phyloP scores from a whole-genome alignment of 352 stramenopile species.

The Phytopythium helicoides region DNA sequence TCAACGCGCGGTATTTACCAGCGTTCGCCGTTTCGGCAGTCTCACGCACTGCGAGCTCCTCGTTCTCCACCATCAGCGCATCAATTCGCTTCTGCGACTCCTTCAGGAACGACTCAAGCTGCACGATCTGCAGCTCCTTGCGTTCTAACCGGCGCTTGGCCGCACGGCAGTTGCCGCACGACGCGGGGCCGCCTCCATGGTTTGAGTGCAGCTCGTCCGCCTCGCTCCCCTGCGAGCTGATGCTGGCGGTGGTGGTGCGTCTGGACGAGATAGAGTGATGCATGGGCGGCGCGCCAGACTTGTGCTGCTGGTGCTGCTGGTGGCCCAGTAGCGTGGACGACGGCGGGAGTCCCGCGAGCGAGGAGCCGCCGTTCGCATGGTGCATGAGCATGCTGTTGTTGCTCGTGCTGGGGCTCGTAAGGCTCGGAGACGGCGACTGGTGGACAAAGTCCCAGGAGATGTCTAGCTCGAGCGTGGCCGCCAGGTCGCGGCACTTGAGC shows the following conservation, averaged over 20 bases:
- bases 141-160: constrained; percentile 62
- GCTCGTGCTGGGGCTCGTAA: background rate
- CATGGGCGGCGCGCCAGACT: constrained; percentile 13
- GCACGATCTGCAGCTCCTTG: constrained; percentile 71
- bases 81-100: constrained; percentile 79
- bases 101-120: constrained; percentile 77
- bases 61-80: constrained; percentile 54
- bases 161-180: constrained; percentile 48
- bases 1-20: constrained; percentile 48
- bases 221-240: constrained; percentile 62
- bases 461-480: constrained; percentile 70
- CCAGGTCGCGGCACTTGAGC: constrained; percentile 73
- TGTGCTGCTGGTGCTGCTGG: constrained; percentile 6
- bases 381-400: constrained; percentile 22
- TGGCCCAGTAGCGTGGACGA: constrained; percentile 39
- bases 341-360: constrained; percentile 28
- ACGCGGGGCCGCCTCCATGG: constrained; percentile 6
- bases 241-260: constrained; percentile 51
- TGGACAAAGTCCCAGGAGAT: constrained; percentile 65
- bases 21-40: constrained; percentile 65
- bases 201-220: constrained; percentile 34
- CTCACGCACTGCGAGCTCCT: constrained; percentile 61
- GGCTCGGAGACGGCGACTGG: constrained; percentile 10
- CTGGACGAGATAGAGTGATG: constrained; percentile 41
- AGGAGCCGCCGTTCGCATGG: constrained; percentile 7